Conservation (phyloP, 805 yeast species). For the Henningerozyma blattae region DNA sequence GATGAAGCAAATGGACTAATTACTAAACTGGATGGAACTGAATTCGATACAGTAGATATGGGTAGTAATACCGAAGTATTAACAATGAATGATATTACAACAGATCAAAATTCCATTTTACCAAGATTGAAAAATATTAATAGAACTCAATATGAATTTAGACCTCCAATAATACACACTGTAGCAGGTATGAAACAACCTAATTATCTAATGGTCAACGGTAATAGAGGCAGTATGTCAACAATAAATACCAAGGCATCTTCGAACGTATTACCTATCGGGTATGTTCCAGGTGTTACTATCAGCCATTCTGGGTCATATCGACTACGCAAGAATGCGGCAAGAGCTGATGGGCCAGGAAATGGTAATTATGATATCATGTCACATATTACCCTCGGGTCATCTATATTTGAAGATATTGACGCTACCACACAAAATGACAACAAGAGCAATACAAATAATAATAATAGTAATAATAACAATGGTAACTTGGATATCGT, state of each 20-base stretch:
- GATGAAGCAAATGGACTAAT: no score
- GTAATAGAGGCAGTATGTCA: conserved; percentile 36
- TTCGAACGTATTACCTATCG: conserved; percentile 81
- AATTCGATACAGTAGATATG: background rate
- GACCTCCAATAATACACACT: no score
- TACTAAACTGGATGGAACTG: background rate
- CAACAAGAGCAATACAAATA: background rate
- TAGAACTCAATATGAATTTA: background rate
- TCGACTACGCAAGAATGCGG: no score
- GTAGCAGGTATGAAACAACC: no score
- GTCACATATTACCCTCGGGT: conserved; percentile 29
- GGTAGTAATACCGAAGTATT: background rate
- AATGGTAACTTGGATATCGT: background rate
- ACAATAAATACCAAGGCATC: conserved; percentile 59
- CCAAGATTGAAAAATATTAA: background rate
- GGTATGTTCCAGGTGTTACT: conserved; percentile 90
- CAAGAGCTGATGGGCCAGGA: conserved; percentile 1
- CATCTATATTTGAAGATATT: conserved; percentile 32
- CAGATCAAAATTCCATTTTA: background rate
- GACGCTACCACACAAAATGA: conserved; percentile 7
- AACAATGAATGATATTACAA: background rate
- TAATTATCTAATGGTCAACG: background rate
- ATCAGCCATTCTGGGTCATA: conserved; percentile 5
- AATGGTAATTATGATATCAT: conserved; percentile 15
- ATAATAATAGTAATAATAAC: background rate